Percentiles rank a stretch among this genome's conserved stretches.
These are phyloP conservation scores for Asterionellopsis glacialis DNA, from an alignment of 108 stramenopile species.

Conservation along the genomic window DNA sequence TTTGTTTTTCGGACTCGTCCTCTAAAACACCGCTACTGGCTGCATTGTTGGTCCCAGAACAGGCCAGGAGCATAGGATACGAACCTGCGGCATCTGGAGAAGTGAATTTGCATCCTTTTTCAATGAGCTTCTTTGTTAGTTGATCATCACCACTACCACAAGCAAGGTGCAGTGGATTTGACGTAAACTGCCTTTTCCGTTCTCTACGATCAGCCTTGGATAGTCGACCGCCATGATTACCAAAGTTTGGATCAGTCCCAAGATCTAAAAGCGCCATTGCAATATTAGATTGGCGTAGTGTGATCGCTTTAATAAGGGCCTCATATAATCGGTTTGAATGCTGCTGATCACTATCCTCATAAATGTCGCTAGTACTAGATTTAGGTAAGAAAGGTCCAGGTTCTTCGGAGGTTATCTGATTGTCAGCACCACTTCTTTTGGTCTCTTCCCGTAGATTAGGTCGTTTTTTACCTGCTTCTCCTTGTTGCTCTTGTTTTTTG, in stretches of 20 bases:
- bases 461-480: neutral
- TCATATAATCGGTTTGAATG: slow-evolving; percentile 37
- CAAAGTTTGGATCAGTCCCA: slow-evolving; percentile 62
- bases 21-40: neutral
- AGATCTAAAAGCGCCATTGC: slow-evolving; percentile 47
- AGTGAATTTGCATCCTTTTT: slow-evolving; percentile 48
- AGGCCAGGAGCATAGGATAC: slow-evolving; percentile 75
- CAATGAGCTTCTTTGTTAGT: slow-evolving; percentile 44
- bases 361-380: neutral
- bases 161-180: slow-evolving; percentile 75
- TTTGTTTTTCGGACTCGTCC: neutral
- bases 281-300: slow-evolving; percentile 38
- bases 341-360: neutral
- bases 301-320: slow-evolving; percentile 53
- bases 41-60: slow-evolving; percentile 26
- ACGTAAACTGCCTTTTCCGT: slow-evolving; percentile 31
- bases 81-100: slow-evolving; percentile 65
- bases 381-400: neutral
- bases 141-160: slow-evolving; percentile 44
- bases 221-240: slow-evolving; percentile 34
- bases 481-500: neutral
- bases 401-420: neutral
- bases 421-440: neutral
- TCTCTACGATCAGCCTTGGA: slow-evolving; percentile 39
- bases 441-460: neutral